Evolutionary conservation across 306 rosid species (phyloP).

Genomic region (Cajanus cajan): DNA sequence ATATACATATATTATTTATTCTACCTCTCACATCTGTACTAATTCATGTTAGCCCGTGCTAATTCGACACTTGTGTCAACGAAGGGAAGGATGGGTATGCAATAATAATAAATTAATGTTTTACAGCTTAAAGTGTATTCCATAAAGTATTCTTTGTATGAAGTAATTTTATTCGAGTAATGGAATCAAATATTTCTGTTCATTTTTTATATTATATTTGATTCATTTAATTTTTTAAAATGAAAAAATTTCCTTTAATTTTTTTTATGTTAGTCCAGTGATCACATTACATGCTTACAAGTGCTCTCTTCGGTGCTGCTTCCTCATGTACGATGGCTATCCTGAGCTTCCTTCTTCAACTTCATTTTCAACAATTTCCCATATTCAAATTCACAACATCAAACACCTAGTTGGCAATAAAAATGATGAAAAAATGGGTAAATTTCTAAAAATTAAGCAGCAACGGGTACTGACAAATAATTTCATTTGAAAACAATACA

Average conservation of each 20-base stretch:
- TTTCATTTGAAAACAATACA: not conserved
- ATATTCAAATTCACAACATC: not conserved
- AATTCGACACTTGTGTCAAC: too few relatives aligned
- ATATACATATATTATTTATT: too few relatives aligned
- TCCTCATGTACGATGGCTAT: not conserved
- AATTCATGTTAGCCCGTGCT: too few relatives aligned
- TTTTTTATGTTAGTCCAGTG: not conserved
- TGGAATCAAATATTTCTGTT: not conserved
- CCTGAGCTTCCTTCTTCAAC: not conserved
- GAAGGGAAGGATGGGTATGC: too few relatives aligned
- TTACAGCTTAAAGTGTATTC: not conserved
- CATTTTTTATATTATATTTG: not conserved
- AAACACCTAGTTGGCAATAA: not conserved
- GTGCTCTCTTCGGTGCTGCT: not conserved
- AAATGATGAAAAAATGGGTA: not conserved
- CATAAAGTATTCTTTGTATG: not conserved
- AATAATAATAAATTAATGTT: too few relatives aligned
- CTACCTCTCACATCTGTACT: too few relatives aligned
- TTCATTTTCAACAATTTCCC: not conserved
- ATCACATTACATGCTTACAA: too few relatives aligned
- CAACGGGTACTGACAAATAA: not conserved
- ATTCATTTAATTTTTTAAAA: not conserved
- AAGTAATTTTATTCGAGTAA: not conserved
- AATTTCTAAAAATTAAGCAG: not conserved
- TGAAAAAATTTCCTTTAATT: not conserved